Conservation (phyloP, 148 eudicot species). For the Chenopodium suecicum region DNA sequence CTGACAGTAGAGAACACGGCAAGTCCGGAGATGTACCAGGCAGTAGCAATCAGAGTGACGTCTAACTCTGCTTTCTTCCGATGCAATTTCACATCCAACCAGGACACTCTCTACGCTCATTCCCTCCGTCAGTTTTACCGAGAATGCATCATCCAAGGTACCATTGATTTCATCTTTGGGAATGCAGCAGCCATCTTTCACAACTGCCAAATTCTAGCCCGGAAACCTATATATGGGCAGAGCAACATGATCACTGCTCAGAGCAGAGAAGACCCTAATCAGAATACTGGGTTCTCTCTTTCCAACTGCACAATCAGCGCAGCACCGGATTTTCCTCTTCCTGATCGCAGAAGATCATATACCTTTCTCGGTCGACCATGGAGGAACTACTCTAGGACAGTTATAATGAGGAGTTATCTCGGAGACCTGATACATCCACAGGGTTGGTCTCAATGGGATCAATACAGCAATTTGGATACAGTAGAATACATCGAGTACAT, state of each 20-base stretch:
- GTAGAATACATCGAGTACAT: slow-evolving; percentile 59
- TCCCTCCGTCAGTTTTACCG: slow-evolving; percentile 64
- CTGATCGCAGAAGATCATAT: slow-evolving; percentile 29
- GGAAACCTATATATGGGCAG: slow-evolving; percentile 54
- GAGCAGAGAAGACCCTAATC: slow-evolving; percentile 63
- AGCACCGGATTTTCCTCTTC: slow-evolving; percentile 32
- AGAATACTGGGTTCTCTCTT: slow-evolving; percentile 58
- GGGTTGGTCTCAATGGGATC: slow-evolving; percentile 67
- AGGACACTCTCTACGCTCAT: slow-evolving; percentile 70
- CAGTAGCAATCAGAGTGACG: slow-evolving; percentile 63
- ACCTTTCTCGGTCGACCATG: slow-evolving; percentile 70
- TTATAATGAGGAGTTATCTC: slow-evolving; percentile 54
- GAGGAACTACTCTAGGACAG: slow-evolving; percentile 65
- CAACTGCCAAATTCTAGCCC: slow-evolving; percentile 47
- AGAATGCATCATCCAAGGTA: slow-evolving; percentile 62
- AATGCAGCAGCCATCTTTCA: slow-evolving; percentile 68
- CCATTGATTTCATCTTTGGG: slow-evolving; percentile 74
- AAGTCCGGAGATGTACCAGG: slow-evolving; percentile 58
- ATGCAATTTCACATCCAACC: slow-evolving; percentile 56
- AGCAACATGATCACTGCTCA: slow-evolving; percentile 67
- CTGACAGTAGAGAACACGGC: slow-evolving; percentile 53
- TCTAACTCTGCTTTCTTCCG: slow-evolving; percentile 59
- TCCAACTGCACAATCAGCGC: slow-evolving; percentile 55
- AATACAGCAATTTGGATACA: slow-evolving; percentile 50
- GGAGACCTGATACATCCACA: slow-evolving; percentile 56